phyloP scores from a whole-genome alignment of 208 protist species.

The Trypanosoma theileri region DNA sequence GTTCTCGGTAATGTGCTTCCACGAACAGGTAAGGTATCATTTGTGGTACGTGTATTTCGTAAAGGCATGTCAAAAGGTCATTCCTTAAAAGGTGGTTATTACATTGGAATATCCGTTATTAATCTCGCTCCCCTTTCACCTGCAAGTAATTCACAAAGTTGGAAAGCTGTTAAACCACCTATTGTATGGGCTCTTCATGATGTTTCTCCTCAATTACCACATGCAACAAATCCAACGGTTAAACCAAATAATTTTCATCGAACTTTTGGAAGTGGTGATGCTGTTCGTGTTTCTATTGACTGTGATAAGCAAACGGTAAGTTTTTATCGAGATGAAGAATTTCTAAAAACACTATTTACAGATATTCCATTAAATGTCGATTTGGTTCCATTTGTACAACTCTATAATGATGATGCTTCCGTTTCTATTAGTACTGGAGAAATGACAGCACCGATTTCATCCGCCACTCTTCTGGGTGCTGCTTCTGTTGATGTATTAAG shows the following conservation, averaged over 20 bases:
- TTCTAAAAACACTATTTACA: conserved; percentile 85
- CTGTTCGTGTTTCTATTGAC: conserved; percentile 77
- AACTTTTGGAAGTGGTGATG: conserved; percentile 83
- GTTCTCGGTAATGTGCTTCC: conserved; percentile 81
- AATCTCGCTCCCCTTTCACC: conserved; percentile 68
- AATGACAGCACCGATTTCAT: conserved; percentile 84
- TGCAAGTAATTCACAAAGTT: conserved; percentile 82
- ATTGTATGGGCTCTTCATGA: conserved; percentile 91
- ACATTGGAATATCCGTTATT: conserved; percentile 76
- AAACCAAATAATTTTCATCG: conserved; percentile 89
- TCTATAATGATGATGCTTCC: conserved; percentile 90
- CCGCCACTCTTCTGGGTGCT: conserved; percentile 66
- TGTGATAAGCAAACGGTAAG: conserved; percentile 70
- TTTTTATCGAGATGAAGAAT: conserved; percentile 86
- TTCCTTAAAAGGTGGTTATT: conserved; percentile 91
- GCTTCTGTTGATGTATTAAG: conserved; percentile 85
- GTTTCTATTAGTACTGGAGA: conserved; percentile 65
- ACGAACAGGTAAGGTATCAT: conserved; percentile 77
- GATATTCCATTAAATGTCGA: conserved; percentile 76
- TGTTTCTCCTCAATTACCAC: conserved; percentile 84
- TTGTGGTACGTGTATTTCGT: conserved; percentile 81
- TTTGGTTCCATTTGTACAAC: conserved; percentile 89
- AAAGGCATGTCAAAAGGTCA: conserved; percentile 79
- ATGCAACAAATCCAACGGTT: conserved; percentile 89
- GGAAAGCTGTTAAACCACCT: conserved; percentile 85